Base-by-base conservation (phyloP, 176 grass and related monocot genomes). In the Calamus simplicifolius region DNA sequence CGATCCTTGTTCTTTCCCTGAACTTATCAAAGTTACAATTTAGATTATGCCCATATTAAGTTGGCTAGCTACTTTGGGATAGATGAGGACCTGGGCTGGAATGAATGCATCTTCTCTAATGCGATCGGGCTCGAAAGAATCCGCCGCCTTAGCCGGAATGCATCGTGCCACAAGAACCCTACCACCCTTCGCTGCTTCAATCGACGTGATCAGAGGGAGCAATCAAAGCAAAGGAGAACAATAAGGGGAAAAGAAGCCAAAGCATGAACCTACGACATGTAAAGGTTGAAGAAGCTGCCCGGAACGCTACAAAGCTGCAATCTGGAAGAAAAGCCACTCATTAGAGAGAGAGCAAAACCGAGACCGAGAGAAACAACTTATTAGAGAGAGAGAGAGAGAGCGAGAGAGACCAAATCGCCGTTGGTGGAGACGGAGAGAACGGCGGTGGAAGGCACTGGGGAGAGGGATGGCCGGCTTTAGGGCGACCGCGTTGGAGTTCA, bases 91-190 rank as follows among this genome's bases (percentile, higher is more conserved):
- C 85, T 89, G 79, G 43, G 69, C 68, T 27, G 35, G 30, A 23
- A 13, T 16, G 3, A 58, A 66, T 2, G 16, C 54, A 26, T 64
- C 82, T 12, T 67, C 63, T 54, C 66, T 59, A 57, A 0, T 30
- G 38, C 63, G 12, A 17, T 76, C 59, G 62, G 78, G 63, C 50
- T 79, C 70, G 19, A 89, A 79, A 55, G 85, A 86, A 63, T 71
- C 70, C 25, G 66, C 63, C 6, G 66, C 50, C 19, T 23, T 69
- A n/a, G 62, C 73, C 66, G 35, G 64, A 52, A 73, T 28, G 1
- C 51, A 59, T 49, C 70, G 66, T 58, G 58, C 59, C 48, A 18
- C 52, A 49, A 49, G 52, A 49, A 70, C 18, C 43, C 61, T 57
- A 16, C 56, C 61, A 62, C 53, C 31, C 60, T 28, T 43, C 19